Evolutionary conservation across 495 filamentous ascomycete species (phyloP).

Genomic region (Hypoxylon trugodes): DNA sequence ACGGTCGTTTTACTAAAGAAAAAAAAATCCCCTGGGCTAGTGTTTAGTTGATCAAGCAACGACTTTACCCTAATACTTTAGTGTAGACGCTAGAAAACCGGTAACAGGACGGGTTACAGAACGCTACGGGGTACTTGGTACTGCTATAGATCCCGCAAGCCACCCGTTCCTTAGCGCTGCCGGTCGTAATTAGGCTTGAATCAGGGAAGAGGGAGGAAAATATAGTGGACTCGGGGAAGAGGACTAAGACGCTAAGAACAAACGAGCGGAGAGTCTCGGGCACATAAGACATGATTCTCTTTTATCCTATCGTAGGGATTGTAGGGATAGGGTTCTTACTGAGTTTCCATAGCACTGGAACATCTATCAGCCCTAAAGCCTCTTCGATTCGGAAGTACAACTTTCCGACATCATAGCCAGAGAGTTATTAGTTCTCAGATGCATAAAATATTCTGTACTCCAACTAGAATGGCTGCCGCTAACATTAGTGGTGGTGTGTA

Average conservation of each 20-base stretch:
- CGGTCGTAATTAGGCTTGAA: constrained; percentile 8
- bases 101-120: neutral
- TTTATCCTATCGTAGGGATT: neutral
- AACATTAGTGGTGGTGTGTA: neutral
- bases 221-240: neutral
- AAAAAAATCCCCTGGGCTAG: no score
- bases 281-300: neutral
- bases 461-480: neutral
- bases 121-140: neutral
- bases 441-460: no score
- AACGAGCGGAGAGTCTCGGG: neutral
- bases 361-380: constrained; percentile 17
- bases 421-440: neutral
- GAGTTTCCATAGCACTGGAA: neutral
- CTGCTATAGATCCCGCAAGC: constrained; percentile 6
- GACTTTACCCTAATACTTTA: no score
- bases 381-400: neutral
- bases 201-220: neutral
- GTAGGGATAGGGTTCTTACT: neutral
- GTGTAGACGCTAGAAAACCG: neutral
- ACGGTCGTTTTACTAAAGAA: neutral
- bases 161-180: neutral
- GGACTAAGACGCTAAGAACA: neutral
- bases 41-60: no score
- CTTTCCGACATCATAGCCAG: constrained; percentile 2